phyloP scores from a whole-genome alignment of 1,284 basidiomycete genomes.

The Leccinum griseonigrum region DNA sequence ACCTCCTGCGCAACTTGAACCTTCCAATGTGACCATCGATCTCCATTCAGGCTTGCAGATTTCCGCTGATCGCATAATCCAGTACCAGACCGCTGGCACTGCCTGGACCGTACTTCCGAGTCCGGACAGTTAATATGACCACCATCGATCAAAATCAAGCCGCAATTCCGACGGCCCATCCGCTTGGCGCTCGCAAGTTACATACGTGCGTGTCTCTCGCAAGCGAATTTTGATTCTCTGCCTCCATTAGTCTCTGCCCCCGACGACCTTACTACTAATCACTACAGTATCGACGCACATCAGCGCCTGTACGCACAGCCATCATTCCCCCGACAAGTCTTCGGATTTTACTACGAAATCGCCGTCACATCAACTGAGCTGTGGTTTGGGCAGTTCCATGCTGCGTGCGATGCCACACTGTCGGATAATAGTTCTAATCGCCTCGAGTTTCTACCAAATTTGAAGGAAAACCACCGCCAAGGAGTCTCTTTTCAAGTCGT shows the following conservation, averaged over 20 bases:
- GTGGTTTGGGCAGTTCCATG: neutral
- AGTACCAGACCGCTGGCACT: neutral
- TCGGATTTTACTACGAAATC: neutral
- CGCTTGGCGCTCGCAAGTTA: neutral
- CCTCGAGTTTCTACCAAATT: neutral
- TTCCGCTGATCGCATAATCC: neutral
- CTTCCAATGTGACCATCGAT: neutral
- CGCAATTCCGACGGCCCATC: neutral
- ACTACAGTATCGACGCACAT: neutral
- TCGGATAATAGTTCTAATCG: neutral
- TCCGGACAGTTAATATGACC: neutral
- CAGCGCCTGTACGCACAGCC: neutral
- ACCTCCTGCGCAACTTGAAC: neutral
- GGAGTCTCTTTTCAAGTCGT: neutral
- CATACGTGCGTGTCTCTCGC: neutral
- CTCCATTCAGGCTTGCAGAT: neutral
- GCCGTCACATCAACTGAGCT: neutral
- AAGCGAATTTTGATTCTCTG: neutral
- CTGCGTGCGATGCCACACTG: neutral
- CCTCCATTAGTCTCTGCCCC: neutral
- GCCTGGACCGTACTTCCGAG: neutral
- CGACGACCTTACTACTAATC: neutral
- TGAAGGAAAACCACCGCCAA: neutral
- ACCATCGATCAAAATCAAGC: neutral
- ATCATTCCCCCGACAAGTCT: neutral